Evolutionary conservation across 148 eudicot species (phyloP).

Genomic region (Chenopodium suecicum): DNA sequence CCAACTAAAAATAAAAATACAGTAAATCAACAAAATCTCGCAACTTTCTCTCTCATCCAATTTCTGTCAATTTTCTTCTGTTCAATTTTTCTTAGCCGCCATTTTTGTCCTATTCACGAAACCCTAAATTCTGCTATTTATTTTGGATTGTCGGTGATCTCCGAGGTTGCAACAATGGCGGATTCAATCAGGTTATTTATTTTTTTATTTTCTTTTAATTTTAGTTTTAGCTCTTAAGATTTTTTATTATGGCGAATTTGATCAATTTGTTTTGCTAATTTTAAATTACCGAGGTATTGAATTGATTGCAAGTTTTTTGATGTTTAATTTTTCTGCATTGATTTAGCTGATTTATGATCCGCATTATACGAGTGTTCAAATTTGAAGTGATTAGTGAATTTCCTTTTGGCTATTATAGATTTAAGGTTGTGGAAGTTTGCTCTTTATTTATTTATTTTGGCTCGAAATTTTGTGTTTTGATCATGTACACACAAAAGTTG

Average conservation of each 20-base stretch:
- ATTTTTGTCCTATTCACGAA: conserved; percentile 6
- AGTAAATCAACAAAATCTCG: too few relatives aligned
- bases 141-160: not conserved
- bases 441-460: not conserved
- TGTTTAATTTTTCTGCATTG: not conserved
- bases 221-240: not conserved
- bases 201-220: not conserved
- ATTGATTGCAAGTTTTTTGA: not conserved
- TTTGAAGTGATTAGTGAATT: not conserved
- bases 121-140: not conserved
- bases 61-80: not conserved
- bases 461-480: not conserved
- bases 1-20: too few relatives aligned
- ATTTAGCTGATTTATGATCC: conserved; percentile 7
- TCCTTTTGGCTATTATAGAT: too few relatives aligned
- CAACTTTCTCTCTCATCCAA: not conserved
- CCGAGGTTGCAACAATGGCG: conserved; percentile 17
- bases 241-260: not conserved
- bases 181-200: conserved; percentile 3
- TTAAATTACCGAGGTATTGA: not conserved
- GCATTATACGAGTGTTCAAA: not conserved
- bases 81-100: not conserved
- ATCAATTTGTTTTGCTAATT: not conserved
- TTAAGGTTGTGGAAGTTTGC: not conserved
- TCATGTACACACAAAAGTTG: too few relatives aligned